Percentiles rank a stretch among this genome's conserved stretches.
phyloP scores from a whole-genome alignment of 2,329 filamentous ascomycete genomes.

The Cryoendolithus antarcticus region DNA sequence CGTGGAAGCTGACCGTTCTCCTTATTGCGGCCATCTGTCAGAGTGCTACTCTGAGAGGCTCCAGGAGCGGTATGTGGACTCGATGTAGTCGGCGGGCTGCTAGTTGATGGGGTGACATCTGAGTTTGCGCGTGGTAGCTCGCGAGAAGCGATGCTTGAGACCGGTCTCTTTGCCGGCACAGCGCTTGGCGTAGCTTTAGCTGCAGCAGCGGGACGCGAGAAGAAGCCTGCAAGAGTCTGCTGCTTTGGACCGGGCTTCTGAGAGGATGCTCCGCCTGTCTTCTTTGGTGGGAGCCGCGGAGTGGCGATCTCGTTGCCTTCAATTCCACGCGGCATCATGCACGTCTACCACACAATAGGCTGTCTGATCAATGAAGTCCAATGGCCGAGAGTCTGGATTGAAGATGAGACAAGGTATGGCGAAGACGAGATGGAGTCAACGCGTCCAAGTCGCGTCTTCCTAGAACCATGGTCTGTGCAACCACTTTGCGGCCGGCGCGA shows the following conservation, averaged over 20 bases:
- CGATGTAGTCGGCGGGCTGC: slow-evolving; percentile 64
- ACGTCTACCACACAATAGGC: too few relatives aligned
- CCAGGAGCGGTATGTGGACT: slow-evolving; percentile 44
- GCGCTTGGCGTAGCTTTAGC: slow-evolving; percentile 35
- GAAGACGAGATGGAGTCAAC: too few relatives aligned
- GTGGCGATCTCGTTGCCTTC: slow-evolving; percentile 37
- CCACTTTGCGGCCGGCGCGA: too few relatives aligned
- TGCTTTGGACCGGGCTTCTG: slow-evolving; percentile 47
- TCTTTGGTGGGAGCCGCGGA: slow-evolving; percentile 30
- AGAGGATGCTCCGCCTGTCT: slow-evolving; percentile 28
- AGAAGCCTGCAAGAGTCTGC: slow-evolving; percentile 67
- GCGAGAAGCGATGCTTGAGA: slow-evolving; percentile 16
- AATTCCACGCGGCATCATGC: slow-evolving; percentile 33
- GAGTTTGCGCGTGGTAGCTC: slow-evolving; percentile 13
- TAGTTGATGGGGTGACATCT: slow-evolving; percentile 61
- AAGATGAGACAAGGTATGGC: too few relatives aligned
- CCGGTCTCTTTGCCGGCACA: slow-evolving; percentile 22
- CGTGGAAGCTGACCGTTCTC: slow-evolving; percentile 34
- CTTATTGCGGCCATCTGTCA: slow-evolving; percentile 37
- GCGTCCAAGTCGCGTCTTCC: too few relatives aligned
- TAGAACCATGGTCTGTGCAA: too few relatives aligned
- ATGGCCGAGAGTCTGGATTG: too few relatives aligned
- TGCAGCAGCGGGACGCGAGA: slow-evolving; percentile 35
- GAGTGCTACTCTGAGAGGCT: slow-evolving; percentile 39
- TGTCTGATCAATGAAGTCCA: too few relatives aligned